Percentiles rank a stretch among this genome's conserved stretches.
Evolutionary conservation across 495 filamentous ascomycete species (phyloP).

Genomic region (Margaritispora aquatica): DNA sequence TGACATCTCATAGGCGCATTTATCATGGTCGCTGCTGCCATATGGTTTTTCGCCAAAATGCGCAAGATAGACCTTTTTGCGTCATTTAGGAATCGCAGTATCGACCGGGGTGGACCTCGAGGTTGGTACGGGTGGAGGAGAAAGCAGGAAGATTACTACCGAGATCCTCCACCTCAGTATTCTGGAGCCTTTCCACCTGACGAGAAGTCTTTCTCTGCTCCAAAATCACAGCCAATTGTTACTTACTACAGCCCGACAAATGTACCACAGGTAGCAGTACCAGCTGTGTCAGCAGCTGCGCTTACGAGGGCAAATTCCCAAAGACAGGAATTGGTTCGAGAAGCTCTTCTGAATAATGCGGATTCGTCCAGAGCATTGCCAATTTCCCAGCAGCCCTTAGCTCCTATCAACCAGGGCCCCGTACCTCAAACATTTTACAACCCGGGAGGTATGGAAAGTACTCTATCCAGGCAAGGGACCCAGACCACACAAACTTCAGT

Average conservation of each 20-base stretch:
- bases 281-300: conserved; percentile 1
- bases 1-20: conserved; percentile 16
- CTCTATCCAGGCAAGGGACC: conserved; percentile 24
- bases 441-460: not conserved
- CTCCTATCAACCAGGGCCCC: not conserved
- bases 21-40: conserved; percentile 13
- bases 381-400: not conserved
- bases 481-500: not conserved
- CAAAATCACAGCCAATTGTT: conserved; percentile 1
- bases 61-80: conserved; percentile 10
- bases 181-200: not conserved
- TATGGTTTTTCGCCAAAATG: conserved; percentile 17
- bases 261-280: conserved; percentile 5
- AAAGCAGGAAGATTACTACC: not conserved
- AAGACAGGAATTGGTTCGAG: conserved; percentile 3
- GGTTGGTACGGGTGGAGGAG: conserved; percentile 19
- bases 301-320: conserved; percentile 3
- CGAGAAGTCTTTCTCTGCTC: conserved; percentile 8
- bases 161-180: conserved; percentile 20
- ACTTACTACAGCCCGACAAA: conserved; percentile 1
- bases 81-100: conserved; percentile 1
- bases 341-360: conserved; percentile 4
- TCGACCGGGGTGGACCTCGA: conserved; percentile 11
- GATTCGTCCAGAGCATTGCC: conserved; percentile 6
- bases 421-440: conserved; percentile 5